phyloP scores from a whole-genome alignment of 1,139 yeast species.

The Candida gigantensis region DNA sequence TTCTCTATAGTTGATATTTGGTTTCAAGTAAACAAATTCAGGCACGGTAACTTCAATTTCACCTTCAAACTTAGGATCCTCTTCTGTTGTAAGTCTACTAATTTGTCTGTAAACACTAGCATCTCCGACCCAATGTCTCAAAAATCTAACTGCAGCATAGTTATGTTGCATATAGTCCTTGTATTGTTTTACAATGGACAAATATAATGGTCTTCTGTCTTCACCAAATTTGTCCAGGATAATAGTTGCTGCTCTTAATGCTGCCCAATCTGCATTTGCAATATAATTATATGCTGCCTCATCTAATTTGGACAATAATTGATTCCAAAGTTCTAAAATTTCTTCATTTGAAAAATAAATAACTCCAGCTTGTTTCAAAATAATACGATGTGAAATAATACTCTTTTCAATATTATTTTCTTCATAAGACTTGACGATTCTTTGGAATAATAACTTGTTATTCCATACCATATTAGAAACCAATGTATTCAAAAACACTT shows the following conservation, averaged over 20 bases:
- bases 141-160: slow-evolving; percentile 31
- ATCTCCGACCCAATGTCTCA: slow-evolving; percentile 35
- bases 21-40: slow-evolving; percentile 27
- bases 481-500: slow-evolving; percentile 77
- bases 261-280: slow-evolving; percentile 88
- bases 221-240: slow-evolving; percentile 36
- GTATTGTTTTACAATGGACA: slow-evolving; percentile 56
- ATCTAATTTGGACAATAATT: slow-evolving; percentile 55
- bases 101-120: slow-evolving; percentile 24
- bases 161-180: slow-evolving; percentile 46
- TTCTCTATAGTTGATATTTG: slow-evolving; percentile 31
- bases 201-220: slow-evolving; percentile 56
- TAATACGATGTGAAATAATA: slow-evolving; percentile 73
- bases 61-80: slow-evolving; percentile 19
- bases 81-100: slow-evolving; percentile 22
- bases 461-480: slow-evolving; percentile 73
- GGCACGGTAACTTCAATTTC: slow-evolving; percentile 26
- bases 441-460: slow-evolving; percentile 63
- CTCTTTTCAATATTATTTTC: slow-evolving; percentile 61
- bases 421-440: slow-evolving; percentile 62
- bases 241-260: slow-evolving; percentile 76
- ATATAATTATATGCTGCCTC: slow-evolving; percentile 56
- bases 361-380: slow-evolving; percentile 72
- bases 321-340: slow-evolving; percentile 63
- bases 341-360: slow-evolving; percentile 57